Percentiles rank a stretch among this genome's conserved stretches.
phyloP scores from a whole-genome alignment of 305 asterid genomes.

The Fraxinus greggii region DNA sequence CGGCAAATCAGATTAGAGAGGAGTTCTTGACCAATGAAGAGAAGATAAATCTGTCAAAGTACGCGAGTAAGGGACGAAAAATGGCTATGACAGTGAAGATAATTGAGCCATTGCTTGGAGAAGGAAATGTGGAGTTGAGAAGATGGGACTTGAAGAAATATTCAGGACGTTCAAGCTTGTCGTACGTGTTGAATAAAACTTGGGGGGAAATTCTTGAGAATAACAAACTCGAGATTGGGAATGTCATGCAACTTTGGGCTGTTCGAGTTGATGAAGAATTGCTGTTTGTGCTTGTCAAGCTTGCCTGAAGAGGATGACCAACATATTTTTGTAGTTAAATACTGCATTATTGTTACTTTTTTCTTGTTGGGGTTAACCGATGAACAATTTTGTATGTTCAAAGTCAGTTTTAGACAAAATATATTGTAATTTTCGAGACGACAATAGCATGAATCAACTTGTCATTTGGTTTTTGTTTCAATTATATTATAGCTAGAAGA shows the following conservation, averaged over 20 bases:
- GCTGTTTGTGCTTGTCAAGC: background rate
- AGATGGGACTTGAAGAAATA: background rate
- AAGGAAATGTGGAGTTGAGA: background rate
- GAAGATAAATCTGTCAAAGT: background rate
- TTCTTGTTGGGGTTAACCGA: background rate
- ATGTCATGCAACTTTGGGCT: slow-evolving; percentile 1
- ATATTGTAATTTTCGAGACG: background rate
- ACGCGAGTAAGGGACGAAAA: background rate
- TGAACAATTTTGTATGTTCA: background rate
- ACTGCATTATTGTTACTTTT: background rate
- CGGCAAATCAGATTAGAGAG: background rate
- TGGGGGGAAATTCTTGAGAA: background rate
- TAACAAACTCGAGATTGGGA: background rate
- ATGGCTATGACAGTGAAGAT: background rate
- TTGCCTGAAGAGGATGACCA: background rate
- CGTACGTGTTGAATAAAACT: background rate
- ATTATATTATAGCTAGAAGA: background rate
- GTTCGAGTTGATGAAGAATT: background rate
- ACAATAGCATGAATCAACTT: background rate
- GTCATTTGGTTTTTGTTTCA: background rate
- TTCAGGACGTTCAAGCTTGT: background rate
- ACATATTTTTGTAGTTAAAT: background rate
- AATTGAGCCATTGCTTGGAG: background rate
- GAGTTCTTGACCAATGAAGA: background rate
- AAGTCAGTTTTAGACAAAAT: too few species aligned